phyloP scores from a whole-genome alignment of 2,329 filamentous ascomycete genomes.

The Juglanconis oblonga region DNA sequence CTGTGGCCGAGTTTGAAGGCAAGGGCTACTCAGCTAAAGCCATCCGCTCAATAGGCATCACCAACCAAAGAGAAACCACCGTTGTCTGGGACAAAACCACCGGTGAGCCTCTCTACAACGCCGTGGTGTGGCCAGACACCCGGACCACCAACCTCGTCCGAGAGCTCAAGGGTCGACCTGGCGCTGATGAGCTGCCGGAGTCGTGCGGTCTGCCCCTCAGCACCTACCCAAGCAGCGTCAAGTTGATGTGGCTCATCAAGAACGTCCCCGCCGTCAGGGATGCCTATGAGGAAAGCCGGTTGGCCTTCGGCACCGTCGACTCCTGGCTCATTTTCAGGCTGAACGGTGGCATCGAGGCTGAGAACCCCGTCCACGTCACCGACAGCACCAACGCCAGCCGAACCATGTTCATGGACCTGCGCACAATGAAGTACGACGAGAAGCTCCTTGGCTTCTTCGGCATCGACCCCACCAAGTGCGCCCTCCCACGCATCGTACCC shows the following conservation, averaged over 20 bases:
- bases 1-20: slow-evolving; percentile 67
- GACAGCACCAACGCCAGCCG: slow-evolving; percentile 85
- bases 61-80: slow-evolving; percentile 86
- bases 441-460: slow-evolving; percentile 75
- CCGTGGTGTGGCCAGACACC: slow-evolving; percentile 89
- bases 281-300: slow-evolving; percentile 71
- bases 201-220: slow-evolving; percentile 80
- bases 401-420: slow-evolving; percentile 93
- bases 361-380: slow-evolving; percentile 67
- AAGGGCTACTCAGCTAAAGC: slow-evolving; percentile 64
- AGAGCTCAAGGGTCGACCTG: slow-evolving; percentile 66
- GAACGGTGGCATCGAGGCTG: slow-evolving; percentile 66
- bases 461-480: slow-evolving; percentile 64
- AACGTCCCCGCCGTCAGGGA: slow-evolving; percentile 67
- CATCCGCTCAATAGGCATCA: slow-evolving; percentile 79
- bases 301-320: slow-evolving; percentile 86
- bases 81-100: slow-evolving; percentile 81
- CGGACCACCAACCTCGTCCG: slow-evolving; percentile 70
- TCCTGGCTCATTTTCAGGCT: slow-evolving; percentile 84
- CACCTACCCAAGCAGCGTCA: slow-evolving; percentile 84
- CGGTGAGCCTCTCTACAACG: slow-evolving; percentile 77
- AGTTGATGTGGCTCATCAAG: slow-evolving; percentile 77
- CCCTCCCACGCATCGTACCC: slow-evolving; percentile 77
- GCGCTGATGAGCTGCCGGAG: slow-evolving; percentile 65
- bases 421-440: slow-evolving; percentile 76